These are phyloP conservation scores for Chloropicon primus DNA, from an alignment of 139 green algal species.

Conservation along the genomic window DNA sequence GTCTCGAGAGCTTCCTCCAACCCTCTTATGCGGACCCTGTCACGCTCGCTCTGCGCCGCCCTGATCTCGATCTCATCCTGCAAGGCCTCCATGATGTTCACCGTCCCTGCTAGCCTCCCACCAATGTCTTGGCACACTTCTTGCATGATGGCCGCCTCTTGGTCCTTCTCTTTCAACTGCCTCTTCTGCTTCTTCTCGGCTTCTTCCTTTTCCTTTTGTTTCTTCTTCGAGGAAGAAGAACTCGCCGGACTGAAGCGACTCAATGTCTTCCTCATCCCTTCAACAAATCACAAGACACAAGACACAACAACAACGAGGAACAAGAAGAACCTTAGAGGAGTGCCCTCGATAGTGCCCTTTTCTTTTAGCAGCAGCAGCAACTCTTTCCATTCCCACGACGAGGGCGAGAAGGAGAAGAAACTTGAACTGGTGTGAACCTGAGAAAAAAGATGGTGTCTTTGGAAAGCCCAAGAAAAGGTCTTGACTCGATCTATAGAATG, in stretches of 20 bases:
- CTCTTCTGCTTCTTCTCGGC: background rate
- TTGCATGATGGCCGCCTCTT: background rate
- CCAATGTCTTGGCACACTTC: background rate
- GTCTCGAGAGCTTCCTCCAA: background rate
- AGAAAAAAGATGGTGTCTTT: no score
- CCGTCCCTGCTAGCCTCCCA: background rate
- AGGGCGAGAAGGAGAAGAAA: no score
- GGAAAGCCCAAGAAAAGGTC: no score
- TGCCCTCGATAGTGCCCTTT: no score
- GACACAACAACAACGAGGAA: background rate
- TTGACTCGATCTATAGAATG: no score
- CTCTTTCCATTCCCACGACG: no score
- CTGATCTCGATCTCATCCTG: background rate
- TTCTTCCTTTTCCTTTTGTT: background rate
- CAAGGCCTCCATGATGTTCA: background rate
- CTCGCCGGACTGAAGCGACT: background rate
- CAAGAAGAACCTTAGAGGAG: no score
- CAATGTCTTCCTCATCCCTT: background rate
- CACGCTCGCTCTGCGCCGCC: background rate
- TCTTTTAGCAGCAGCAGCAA: no score
- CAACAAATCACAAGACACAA: background rate
- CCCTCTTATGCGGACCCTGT: background rate
- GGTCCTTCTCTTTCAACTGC: background rate
- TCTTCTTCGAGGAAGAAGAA: background rate
- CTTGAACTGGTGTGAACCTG: no score